Percentiles rank a stretch among this genome's conserved stretches.
Evolutionary conservation across 345 rosid species (phyloP).

Genomic region (Pistacia integerrima): DNA sequence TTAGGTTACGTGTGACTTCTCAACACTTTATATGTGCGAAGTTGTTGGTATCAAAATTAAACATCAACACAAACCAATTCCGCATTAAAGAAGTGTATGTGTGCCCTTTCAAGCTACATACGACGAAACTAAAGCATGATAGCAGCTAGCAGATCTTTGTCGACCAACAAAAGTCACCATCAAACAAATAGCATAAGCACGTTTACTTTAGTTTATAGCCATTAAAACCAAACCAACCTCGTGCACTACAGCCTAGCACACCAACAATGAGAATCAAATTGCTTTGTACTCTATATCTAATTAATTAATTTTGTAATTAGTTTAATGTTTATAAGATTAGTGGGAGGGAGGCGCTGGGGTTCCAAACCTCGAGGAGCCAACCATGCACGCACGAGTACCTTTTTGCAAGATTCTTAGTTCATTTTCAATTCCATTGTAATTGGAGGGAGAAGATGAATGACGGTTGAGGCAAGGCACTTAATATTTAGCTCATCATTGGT

Average conservation of each 20-base stretch:
- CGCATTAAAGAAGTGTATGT: too few relatives aligned
- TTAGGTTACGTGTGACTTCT: too few relatives aligned
- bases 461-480: conserved; percentile 13
- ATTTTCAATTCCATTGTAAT: conserved; percentile 9
- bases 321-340: not conserved
- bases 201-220: not conserved
- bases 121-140: too few relatives aligned
- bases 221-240: conserved; percentile 1
- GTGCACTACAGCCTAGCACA: conserved; percentile 36
- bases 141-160: not conserved
- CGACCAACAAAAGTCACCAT: not conserved
- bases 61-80: too few relatives aligned
- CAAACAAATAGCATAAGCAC: not conserved
- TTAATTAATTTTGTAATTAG: not conserved
- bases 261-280: conserved; percentile 19
- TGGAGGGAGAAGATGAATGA: conserved; percentile 1
- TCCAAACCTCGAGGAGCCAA: conserved; percentile 59
- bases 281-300: not conserved
- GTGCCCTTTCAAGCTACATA: not conserved
- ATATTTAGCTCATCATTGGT: conserved; percentile 20
- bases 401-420: conserved; percentile 17
- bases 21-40: too few relatives aligned
- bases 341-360: conserved; percentile 33
- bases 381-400: not conserved
- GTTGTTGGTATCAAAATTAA: too few relatives aligned